Evolutionary conservation across 2,329 filamentous ascomycete genomes (phyloP).

Genomic region (Cadophora gregata): DNA sequence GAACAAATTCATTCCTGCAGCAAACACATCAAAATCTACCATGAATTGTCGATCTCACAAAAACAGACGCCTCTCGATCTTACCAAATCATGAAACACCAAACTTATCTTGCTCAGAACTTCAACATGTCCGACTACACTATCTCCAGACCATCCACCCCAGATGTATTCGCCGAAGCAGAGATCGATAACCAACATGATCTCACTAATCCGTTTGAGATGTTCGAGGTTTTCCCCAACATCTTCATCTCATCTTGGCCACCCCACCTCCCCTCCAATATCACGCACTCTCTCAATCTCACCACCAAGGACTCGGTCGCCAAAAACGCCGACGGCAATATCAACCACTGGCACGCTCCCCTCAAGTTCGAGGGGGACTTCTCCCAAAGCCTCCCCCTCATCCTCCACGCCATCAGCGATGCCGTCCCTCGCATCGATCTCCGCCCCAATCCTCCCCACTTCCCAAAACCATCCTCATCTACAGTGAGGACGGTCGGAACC

Average conservation of each 20-base stretch:
- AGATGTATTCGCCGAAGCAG: neutral
- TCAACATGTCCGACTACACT: too few relatives aligned
- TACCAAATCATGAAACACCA: too few relatives aligned
- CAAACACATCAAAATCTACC: too few relatives aligned
- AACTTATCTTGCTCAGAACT: too few relatives aligned
- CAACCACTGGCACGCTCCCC: neutral
- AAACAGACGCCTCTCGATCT: too few relatives aligned
- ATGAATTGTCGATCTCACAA: too few relatives aligned
- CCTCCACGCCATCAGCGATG: neutral
- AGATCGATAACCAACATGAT: neutral
- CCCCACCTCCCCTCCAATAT: neutral
- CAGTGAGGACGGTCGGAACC: conserved; percentile 2
- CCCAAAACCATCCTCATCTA: conserved; percentile 5
- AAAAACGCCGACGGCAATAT: neutral
- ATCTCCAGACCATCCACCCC: neutral
- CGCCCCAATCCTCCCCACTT: neutral
- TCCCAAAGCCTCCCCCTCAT: neutral
- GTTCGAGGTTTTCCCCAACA: neutral
- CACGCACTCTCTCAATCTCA: neutral
- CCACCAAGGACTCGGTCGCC: neutral
- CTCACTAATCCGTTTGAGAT: neutral
- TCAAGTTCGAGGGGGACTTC: neutral
- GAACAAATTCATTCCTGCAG: too few relatives aligned
- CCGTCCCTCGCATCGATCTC: neutral
- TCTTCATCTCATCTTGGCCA: conserved; percentile 13